A percentile compares a stretch with the other conserved stretches of the same genome.
These are phyloP conservation scores for Diaporthe longicolla DNA, from an alignment of 2,329 filamentous ascomycete genomes.

Conservation along the genomic window DNA sequence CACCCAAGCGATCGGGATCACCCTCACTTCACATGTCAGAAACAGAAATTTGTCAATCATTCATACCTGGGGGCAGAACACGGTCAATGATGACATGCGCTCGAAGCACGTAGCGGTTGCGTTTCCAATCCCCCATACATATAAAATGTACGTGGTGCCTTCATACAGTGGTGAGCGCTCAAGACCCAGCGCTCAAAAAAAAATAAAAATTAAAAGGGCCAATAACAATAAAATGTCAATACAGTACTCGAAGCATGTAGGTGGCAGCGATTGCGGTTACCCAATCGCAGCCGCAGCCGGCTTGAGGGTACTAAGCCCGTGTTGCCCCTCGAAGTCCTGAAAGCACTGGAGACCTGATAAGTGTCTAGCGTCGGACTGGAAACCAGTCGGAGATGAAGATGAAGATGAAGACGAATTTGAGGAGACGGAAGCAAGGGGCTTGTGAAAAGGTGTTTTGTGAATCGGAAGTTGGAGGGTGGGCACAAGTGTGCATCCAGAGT, in stretches of 20 bases:
- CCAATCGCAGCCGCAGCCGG: background rate
- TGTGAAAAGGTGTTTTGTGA: too few species aligned
- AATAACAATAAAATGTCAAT: too few species aligned
- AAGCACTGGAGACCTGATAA: background rate
- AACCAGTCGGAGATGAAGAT: too few species aligned
- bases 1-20: conserved; percentile 18
- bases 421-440: too few species aligned
- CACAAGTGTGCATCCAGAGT: too few species aligned
- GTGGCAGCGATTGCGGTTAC: background rate
- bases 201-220: too few species aligned
- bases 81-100: conserved; percentile 7
- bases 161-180: too few species aligned
- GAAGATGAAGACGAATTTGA: too few species aligned
- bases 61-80: background rate
- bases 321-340: conserved; percentile 1
- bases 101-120: background rate
- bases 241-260: background rate
- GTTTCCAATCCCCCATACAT: too few species aligned
- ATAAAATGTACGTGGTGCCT: too few species aligned
- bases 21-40: conserved; percentile 11
- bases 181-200: too few species aligned
- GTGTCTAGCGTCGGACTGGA: background rate
- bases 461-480: too few species aligned
- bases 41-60: background rate
- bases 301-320: conserved; percentile 1